A percentile compares a stretch with the other conserved stretches of the same genome.
Evolutionary conservation across 371 early-diverging fungal species (phyloP).

Genomic region (Batkoa obscura): DNA sequence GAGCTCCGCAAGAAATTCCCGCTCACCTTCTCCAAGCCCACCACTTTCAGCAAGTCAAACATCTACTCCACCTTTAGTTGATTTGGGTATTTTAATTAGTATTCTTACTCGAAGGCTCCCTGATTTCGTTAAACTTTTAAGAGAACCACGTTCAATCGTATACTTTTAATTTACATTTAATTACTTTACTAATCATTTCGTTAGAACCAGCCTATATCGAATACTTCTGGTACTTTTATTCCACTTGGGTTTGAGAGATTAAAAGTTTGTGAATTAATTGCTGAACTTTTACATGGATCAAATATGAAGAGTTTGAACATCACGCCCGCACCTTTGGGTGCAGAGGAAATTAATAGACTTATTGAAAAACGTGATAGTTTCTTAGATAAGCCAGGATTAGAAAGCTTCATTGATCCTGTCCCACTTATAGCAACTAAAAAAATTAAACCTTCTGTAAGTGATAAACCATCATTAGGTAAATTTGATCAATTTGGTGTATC

Average conservation of each 20-base stretch:
- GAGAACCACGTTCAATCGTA: conserved; percentile 19
- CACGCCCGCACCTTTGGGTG: neutral
- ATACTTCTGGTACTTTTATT: conserved; percentile 36
- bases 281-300: conserved; percentile 77
- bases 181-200: neutral
- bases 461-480: neutral
- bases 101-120: conserved; percentile 1
- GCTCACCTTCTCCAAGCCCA: neutral
- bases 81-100: conserved; percentile 3
- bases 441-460: neutral
- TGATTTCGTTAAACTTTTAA: conserved; percentile 11
- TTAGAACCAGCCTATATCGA: conserved; percentile 16
- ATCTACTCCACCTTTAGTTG: neutral
- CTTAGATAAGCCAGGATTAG: conserved; percentile 9
- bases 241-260: conserved; percentile 86
- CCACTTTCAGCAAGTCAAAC: neutral
- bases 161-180: neutral
- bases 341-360: conserved; percentile 13
- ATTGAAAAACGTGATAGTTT: conserved; percentile 14
- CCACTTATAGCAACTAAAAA: neutral
- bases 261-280: conserved; percentile 87
- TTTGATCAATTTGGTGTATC: conserved; percentile 9
- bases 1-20: neutral
- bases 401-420: conserved; percentile 1
- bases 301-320: conserved; percentile 51